phyloP scores from a whole-genome alignment of 2,329 filamentous ascomycete genomes.

The Pseudogymnoascus verrucosus region DNA sequence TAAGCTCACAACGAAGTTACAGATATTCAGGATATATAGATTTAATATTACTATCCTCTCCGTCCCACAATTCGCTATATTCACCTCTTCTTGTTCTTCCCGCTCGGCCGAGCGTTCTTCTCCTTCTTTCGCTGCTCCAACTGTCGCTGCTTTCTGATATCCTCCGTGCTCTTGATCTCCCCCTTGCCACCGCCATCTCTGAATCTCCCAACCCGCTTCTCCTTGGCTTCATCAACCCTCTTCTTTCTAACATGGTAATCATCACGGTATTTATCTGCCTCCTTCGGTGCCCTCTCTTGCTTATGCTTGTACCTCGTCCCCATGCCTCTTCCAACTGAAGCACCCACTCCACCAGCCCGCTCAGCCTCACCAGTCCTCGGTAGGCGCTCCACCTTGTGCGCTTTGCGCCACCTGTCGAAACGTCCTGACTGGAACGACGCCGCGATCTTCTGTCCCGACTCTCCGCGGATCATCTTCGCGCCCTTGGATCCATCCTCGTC shows the following conservation, averaged over 20 bases:
- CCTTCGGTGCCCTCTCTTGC: conserved; percentile 80
- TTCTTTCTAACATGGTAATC: conserved; percentile 89
- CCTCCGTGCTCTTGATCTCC: conserved; percentile 74
- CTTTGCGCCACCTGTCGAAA: conserved; percentile 86
- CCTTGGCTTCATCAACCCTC: conserved; percentile 76
- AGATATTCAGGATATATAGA: neutral
- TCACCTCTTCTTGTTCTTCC: conserved; percentile 36
- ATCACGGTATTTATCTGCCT: conserved; percentile 83
- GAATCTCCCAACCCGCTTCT: conserved; percentile 71
- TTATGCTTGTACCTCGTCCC: conserved; percentile 73
- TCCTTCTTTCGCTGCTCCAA: conserved; percentile 67
- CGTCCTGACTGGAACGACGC: conserved; percentile 87
- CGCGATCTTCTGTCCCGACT: conserved; percentile 92
- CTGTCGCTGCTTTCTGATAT: conserved; percentile 76
- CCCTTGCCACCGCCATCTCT: conserved; percentile 63
- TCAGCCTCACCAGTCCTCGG: conserved; percentile 81
- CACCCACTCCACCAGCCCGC: conserved; percentile 32
- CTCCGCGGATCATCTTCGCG: conserved; percentile 68
- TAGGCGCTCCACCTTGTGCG: conserved; percentile 70
- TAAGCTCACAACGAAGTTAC: neutral
- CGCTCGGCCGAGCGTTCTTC: conserved; percentile 80
- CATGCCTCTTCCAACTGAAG: conserved; percentile 29
- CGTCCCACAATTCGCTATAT: neutral
- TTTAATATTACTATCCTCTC: conserved; percentile 1
- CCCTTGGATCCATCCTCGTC: conserved; percentile 85